Base-by-base conservation (phyloP, 2,329 filamentous ascomycete species). In the Pleoardoris graminearum region DNA sequence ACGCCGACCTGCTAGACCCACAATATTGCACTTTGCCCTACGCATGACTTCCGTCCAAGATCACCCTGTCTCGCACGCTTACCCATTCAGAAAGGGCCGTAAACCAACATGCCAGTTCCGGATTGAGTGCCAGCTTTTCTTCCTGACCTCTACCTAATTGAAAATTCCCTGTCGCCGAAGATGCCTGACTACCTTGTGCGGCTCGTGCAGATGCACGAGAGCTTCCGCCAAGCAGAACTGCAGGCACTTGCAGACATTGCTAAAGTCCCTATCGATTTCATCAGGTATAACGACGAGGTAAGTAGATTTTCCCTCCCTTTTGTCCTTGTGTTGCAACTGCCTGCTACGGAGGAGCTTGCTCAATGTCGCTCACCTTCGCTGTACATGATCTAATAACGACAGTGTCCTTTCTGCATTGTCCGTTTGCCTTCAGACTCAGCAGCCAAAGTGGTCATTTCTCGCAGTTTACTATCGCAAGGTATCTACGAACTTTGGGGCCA, bases 401-500 rank as follows among this genome's bases (percentile, higher is more conserved):
- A 96, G 90, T 91, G 91, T 36, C 94, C 94, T 35, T 94, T 93
- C 69, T 95, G 90, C 70, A 78, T 96, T 53, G 81, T 96, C 46
- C 80, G 79, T 43, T 80, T 97, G 12, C 60, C 80, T 5, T 75
- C 82, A 32, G 85, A 88, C 36, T 78, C 80, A 19, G 83, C 84
- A 19, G 91, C 91, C 6, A 79, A 79, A 44, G 77, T 77, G 7
- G 80, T 97, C 19, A 81, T 95, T 43, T 78, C 80, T 44, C 87
- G 93, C 57, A 91, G 90, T 41, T 89, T 97, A 60, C 81, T 97
- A 44, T 85, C 85, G 21, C 89, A 91, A 74, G 86, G 84, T 39
- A 89, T 97, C 60, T 90, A 94, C 76, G 91, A 95, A 69, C 83
- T 97, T 57, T 97, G 94, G 93, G 93, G 89, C 16, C 77, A 79